A percentile compares a stretch with the other conserved stretches of the same genome.
Conservation (phyloP, 306 rosid genomes). For the Dryas alaskensis region DNA sequence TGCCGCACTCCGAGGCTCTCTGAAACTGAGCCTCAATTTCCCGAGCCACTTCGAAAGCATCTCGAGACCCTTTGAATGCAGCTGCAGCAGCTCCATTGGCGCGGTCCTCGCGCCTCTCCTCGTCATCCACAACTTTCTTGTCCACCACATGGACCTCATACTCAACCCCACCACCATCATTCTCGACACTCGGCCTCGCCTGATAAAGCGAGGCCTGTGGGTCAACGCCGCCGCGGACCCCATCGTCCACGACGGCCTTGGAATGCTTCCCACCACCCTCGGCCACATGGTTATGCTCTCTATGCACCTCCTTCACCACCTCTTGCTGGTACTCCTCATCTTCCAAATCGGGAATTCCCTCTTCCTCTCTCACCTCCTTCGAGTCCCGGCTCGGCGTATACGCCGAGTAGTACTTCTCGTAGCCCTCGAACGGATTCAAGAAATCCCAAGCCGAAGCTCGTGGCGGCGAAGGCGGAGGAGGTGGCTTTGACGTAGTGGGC, state of each 20-base stretch:
- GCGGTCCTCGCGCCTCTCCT: constrained; percentile 50
- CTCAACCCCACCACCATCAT: constrained; percentile 36
- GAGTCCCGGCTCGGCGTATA: constrained; percentile 74
- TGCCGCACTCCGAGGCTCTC: constrained; percentile 77
- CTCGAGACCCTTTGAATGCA: constrained; percentile 50
- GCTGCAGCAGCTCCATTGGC: constrained; percentile 47
- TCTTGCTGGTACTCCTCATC: constrained; percentile 66
- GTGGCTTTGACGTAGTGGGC: constrained; percentile 48
- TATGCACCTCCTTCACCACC: constrained; percentile 81
- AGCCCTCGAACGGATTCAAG: constrained; percentile 55
- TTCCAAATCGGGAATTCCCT: constrained; percentile 97
- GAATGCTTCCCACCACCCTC: constrained; percentile 32
- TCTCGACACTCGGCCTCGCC: constrained; percentile 47
- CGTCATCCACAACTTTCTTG: constrained; percentile 64
- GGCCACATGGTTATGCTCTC: constrained; percentile 48
- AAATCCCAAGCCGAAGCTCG: constrained; percentile 70
- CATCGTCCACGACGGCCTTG: constrained; percentile 25
- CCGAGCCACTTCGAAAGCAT: constrained; percentile 62
- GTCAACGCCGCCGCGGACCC: neutral
- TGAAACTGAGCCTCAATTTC: constrained; percentile 75
- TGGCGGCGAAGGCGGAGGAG: constrained; percentile 90
- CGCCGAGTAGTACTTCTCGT: constrained; percentile 45
- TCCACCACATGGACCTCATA: constrained; percentile 61
- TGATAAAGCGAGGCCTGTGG: constrained; percentile 32
- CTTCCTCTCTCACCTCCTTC: constrained; percentile 79